Base-by-base conservation (phyloP, 306 rosid species). In the Lotus japonicus region DNA sequence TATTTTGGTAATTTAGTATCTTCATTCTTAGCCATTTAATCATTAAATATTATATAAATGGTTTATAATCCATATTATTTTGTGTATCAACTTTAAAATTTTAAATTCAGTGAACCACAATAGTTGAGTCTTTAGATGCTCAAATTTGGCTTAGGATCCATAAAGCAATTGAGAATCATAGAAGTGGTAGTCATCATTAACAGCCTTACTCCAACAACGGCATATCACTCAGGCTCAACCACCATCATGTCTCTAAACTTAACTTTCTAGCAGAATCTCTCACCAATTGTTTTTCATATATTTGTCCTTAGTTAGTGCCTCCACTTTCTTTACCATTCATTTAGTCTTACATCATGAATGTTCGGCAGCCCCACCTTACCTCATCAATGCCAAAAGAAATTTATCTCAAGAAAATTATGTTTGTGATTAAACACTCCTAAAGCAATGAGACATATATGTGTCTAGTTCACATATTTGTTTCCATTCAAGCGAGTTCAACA, bases 271-370 rank as follows among this genome's bases (percentile, higher is more conserved):
- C 28, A 16, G 15, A 65, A 42, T 76, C 9, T 31, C 2, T 38
- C 75, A 44, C 75, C 75, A 75, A 80, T 63, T 62, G 66, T 58
- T 62, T 72, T 42, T 49, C 67, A 42, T 43, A 54, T 31, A 50
- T 63, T 64, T 72, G 78, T 68, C 57, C 71, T 9, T 14, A 71
- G 36, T 71, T n/a, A n/a, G 36, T 68, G 44, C 61, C 42, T 66
- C 84, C 80, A 73, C 82, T 81, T 77, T 56, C 76, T 74, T 43
- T 67, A 55, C 54, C 70, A 76, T 78, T 71, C 68, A 42, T 72
- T 65, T 72, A 69, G 35, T 64, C 73, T 76, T 60, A 38, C 56
- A 61, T 61, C 63, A 52, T 45, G n/a, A 73, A 76, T 49, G 58
- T 58, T 72, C 14, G 60, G 59, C 68, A 53, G 70, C 23, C 86